Base-by-base conservation (phyloP, 2,329 filamentous ascomycete species). In the Cadophora luteo-olivacea region DNA sequence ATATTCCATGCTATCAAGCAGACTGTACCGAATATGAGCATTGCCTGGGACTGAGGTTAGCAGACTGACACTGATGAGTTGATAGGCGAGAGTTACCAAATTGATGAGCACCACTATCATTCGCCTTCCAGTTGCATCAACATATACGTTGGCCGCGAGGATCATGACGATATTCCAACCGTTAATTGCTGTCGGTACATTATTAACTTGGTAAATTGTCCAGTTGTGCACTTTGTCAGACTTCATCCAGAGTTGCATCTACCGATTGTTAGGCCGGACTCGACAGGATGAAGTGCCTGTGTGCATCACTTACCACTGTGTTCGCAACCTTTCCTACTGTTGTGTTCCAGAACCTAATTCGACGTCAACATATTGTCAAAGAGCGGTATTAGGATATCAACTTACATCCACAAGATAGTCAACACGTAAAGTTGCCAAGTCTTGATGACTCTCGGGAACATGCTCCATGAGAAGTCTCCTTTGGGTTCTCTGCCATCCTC, bases 381-480 rank as follows among this genome's bases (percentile, higher is more conserved):
- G 36, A 14, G 8, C 9, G 6, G 33, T 36, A 84, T 12, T 41
- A 86, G 41, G 4, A 14, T 3, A 19, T 38, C 9, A 48, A 57
- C 77, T 91, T 51, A 65, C 65, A 67, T 67, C 61, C 65, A 92
- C 0, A 88, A 83, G 6, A 86, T 73, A 4, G 87, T 83, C 71
- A 91, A 90, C 1, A 86, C 87, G 82, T 87, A 90, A 82, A 86
- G 89, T 73, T 88, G 85, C 84, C 85, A 88, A 0, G 87, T 88
- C 0, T 80, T 79, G 12, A 90, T 81, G 19, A 89, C 84, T 60
- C 82, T 83, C 69, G 82, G 85, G 38, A 83, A 73, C 72, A 90
- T 89, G 4, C 70, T 69, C 70, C 81, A 77, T 3, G 22, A 83
- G 3, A 87, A 77, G 0, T 84, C 84, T 0, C 84, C 0, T 14